Evolutionary conservation across 805 yeast species (phyloP).

Genomic region (Brettanomyces sp.): DNA sequence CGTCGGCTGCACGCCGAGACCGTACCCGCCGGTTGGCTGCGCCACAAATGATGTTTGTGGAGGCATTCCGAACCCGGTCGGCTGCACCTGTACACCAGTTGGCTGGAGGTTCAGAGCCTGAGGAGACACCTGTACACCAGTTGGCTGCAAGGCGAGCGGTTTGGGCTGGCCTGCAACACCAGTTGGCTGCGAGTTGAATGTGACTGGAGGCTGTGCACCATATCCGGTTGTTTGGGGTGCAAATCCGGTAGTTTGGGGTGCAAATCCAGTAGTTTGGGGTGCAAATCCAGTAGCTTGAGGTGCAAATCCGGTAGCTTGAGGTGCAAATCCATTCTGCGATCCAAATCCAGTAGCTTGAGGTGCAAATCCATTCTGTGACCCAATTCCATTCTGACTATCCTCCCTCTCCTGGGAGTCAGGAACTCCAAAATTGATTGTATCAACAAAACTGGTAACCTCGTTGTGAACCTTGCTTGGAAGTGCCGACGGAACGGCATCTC

Average conservation of each 20-base stretch:
- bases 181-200: conserved; percentile 27
- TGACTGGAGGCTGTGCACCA: neutral
- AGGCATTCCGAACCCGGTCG: conserved; percentile 23
- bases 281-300: conserved; percentile 31
- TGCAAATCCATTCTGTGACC: conserved; percentile 21
- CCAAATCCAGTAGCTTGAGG: conserved; percentile 31
- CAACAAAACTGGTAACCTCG: conserved; percentile 85
- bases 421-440: conserved; percentile 74
- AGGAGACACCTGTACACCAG: conserved; percentile 14
- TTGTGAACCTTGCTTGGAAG: conserved; percentile 66
- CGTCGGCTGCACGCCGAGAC: conserved; percentile 19
- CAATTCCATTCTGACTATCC: conserved; percentile 1
- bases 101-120: conserved; percentile 25
- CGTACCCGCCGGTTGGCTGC: conserved; percentile 38
- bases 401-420: neutral
- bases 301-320: conserved; percentile 31
- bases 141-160: conserved; percentile 7
- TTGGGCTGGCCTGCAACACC: conserved; percentile 13
- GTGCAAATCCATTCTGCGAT: conserved; percentile 45
- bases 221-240: conserved; percentile 55
- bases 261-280: conserved; percentile 55
- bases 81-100: conserved; percentile 37
- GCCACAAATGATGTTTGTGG: conserved; percentile 32
- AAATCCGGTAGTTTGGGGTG: conserved; percentile 31
- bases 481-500: conserved; percentile 65